A percentile compares a stretch with the other conserved stretches of the same genome.
Evolutionary conservation across 1,284 basidiomycete species (phyloP).

Genomic region (Pyrrhoderma lamaoense): DNA sequence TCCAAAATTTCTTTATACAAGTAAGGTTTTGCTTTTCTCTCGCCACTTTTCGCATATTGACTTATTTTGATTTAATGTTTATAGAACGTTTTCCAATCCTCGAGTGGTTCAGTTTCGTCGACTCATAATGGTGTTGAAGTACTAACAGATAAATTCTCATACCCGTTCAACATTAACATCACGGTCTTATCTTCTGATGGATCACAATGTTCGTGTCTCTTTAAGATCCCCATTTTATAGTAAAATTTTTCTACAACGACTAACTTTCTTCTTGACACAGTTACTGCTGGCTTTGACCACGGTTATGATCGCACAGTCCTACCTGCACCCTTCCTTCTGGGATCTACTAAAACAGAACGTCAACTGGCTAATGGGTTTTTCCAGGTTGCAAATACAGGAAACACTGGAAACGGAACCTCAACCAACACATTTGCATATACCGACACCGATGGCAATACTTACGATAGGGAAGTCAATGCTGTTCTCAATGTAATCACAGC

Average conservation of each 20-base stretch:
- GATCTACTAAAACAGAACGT: slow-evolving; percentile 48
- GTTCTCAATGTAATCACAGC: slow-evolving; percentile 53
- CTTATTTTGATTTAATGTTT: not conserved
- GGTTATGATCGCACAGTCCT: slow-evolving; percentile 53
- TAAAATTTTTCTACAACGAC: no score
- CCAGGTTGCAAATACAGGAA: slow-evolving; percentile 37
- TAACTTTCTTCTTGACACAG: slow-evolving; percentile 28
- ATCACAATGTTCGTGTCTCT: slow-evolving; percentile 41
- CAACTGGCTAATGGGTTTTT: slow-evolving; percentile 56
- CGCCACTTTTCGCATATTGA: not conserved
- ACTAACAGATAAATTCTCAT: slow-evolving; percentile 55
- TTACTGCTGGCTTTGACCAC: slow-evolving; percentile 53
- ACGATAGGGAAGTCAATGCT: slow-evolving; percentile 50
- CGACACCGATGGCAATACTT: slow-evolving; percentile 57
- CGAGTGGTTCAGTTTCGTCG: slow-evolving; percentile 47
- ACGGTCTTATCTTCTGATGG: slow-evolving; percentile 38
- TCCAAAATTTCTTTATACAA: slow-evolving; percentile 42
- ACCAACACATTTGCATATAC: slow-evolving; percentile 59
- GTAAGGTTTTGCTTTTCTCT: slow-evolving; percentile 26
- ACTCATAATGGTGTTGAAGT: slow-evolving; percentile 50
- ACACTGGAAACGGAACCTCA: slow-evolving; percentile 60
- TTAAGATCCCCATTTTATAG: no score
- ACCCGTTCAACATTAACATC: slow-evolving; percentile 58
- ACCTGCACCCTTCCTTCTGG: slow-evolving; percentile 51
- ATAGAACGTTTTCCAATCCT: slow-evolving; percentile 56